Conservation (phyloP, 441 rosid genomes). For the Corymbia calophylla region DNA sequence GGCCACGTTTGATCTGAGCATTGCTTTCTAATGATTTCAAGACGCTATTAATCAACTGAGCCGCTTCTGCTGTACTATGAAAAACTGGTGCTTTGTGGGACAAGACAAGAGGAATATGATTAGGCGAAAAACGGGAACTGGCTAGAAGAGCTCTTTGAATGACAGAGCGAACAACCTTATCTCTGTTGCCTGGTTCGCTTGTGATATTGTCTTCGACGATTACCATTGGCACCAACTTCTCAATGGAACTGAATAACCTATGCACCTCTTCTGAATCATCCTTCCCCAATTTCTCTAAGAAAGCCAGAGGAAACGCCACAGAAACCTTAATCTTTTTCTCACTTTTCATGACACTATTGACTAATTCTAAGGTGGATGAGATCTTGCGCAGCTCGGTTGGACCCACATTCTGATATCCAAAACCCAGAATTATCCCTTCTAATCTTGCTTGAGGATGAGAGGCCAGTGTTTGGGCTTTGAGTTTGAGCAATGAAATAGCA, state of each 20-base stretch:
- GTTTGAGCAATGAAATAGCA: constrained; percentile 31
- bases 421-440: constrained; percentile 19
- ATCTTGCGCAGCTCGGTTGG: constrained; percentile 17
- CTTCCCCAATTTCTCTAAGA: constrained; percentile 23
- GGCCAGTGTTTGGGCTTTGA: constrained; percentile 15
- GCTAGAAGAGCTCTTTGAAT: constrained; percentile 11
- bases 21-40: constrained; percentile 11
- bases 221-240: constrained; percentile 18
- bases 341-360: constrained; percentile 17
- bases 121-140: constrained; percentile 12
- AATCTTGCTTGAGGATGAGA: constrained; percentile 16
- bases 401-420: background rate
- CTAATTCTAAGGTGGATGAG: constrained; percentile 20
- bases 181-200: constrained; percentile 8
- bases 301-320: constrained; percentile 25
- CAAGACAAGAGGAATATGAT: constrained; percentile 18
- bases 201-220: constrained; percentile 17
- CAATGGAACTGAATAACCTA: constrained; percentile 18
- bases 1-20: background rate
- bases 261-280: constrained; percentile 9
- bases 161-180: constrained; percentile 16
- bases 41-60: constrained; percentile 10
- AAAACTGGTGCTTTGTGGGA: constrained; percentile 9
- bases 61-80: constrained; percentile 16
- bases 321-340: constrained; percentile 23